Evolutionary conservation across 768 basidiomycete genomes (phyloP).

Genomic region (Boletus bicolor): DNA sequence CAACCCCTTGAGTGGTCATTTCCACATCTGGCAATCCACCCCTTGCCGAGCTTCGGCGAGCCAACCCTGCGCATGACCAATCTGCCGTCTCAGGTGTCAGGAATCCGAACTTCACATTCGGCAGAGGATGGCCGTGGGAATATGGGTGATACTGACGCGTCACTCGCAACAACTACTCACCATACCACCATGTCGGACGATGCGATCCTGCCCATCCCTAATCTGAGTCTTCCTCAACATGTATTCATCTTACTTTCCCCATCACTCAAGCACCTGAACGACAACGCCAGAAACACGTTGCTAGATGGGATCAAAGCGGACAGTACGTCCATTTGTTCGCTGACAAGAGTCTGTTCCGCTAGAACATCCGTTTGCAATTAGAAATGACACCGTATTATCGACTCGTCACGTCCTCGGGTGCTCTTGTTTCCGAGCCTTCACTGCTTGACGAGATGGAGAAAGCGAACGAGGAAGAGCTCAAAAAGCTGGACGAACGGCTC

Average conservation of each 20-base stretch:
- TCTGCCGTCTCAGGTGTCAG: too few species aligned
- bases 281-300: conserved; percentile 59
- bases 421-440: conserved; percentile 40
- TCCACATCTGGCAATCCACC: too few species aligned
- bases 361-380: conserved; percentile 27
- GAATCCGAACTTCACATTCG: too few species aligned
- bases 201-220: conserved; percentile 79
- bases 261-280: conserved; percentile 59
- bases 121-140: conserved; percentile 11
- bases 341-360: background rate
- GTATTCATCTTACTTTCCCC: conserved; percentile 70
- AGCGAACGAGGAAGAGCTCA: conserved; percentile 69
- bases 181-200: conserved; percentile 73
- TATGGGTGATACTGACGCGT: conserved; percentile 18
- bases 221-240: conserved; percentile 77
- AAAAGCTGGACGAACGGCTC: conserved; percentile 71
- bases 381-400: conserved; percentile 89
- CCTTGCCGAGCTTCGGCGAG: too few species aligned
- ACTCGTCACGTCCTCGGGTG: conserved; percentile 48
- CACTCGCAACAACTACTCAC: background rate
- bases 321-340: conserved; percentile 46
- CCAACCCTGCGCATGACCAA: too few species aligned
- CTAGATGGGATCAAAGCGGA: conserved; percentile 76
- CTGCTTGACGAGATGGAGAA: conserved; percentile 33
- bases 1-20: too few species aligned